Base-by-base conservation (phyloP, 495 filamentous ascomycete species). In the Glonium stellatum region DNA sequence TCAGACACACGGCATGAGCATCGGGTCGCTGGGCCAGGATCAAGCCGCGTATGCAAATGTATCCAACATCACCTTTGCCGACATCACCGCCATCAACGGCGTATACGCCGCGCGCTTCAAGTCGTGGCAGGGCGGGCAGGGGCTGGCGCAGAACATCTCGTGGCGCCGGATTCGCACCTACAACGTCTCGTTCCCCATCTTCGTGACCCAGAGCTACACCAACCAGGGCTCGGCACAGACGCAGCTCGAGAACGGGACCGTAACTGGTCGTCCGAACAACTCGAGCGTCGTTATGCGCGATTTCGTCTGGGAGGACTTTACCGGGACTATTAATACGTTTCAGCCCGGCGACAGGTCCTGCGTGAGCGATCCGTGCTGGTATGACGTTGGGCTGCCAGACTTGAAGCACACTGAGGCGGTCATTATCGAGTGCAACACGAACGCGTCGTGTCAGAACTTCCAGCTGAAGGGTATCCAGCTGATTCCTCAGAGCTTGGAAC, bases 141-240 rank as follows among this genome's bases (percentile, higher is more conserved):
- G 75, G 0, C 65, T 76, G 0, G 73, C 68, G 18, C 72, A 70
- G 57, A 73, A 78, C 52, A 68, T 78, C 48, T 72, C 67, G 22
- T 78, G 75, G 76, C 68, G 68, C 54, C 74, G 76, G 54, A 76
- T 76, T 41, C 66, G 72, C 19, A 61, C 71, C 15, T 74, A 71
- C 66, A 78, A 77, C 61, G 75, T 77, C 35, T 73, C 76, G 1
- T 78, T 78, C 54, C 76, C 75, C 0, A 75, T 77, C 44, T 77
- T 76, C 51, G 75, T 76, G 6, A 76, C 73, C 11, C 73, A 76
- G 60, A 74, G 65, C 50, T 77, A 75, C 61, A 51, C 58, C 66
- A 72, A 77, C 49, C 71, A 75, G 50, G 66, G 68, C 22, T 69
- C 62, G 9, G 67, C 62, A 6, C 61, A 70, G 58, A 65, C 63